Base-by-base conservation (phyloP, 306 rosid species). In the Vachellia collinsii region DNA sequence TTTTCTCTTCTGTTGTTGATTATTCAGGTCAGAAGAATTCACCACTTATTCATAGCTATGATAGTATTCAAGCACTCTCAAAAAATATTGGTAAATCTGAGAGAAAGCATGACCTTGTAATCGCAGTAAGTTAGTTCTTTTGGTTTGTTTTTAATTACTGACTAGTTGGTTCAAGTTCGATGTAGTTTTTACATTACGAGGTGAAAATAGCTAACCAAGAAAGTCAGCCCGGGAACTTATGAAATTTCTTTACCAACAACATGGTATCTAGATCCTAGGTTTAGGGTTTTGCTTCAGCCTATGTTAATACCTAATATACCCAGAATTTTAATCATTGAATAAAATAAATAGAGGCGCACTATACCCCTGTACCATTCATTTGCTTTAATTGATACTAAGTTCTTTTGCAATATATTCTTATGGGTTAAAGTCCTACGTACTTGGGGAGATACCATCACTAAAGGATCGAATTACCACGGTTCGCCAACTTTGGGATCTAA, bases 401-500 rank as follows among this genome's bases (percentile, higher is more conserved):
- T 62, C 67, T 53, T 19, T 72, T 59, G 66, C 53, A 56, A 74
- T 90, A 29, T 80, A 44, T 82, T 87, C 47, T 19, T 63, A 58
- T 85, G 81, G 88, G 79, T 72, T 59, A 83, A 88, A 95, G 99
- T 95, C 99, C 20, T 95, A 95, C 83, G 98, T 93, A 37, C 94
- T 93, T 44, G 99, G 99, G 79, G 98, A 95, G 90, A 95, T 95
- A 66, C 97, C 98, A 11, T 95, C 96, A 17, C 75, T 87, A 76
- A 83, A 92, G 88, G 99, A 95, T 85, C 90, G 96, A 42, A 88
- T 95, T 77, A 95, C 98, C 78, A 69, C 85, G 54, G 92, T 93
- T 77, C 97, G 99, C 78, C 97, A 93, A 84, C 99, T 95, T 70
- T 95, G 98, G 99, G 88, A 87, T 87, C 94, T 93, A 70, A 91